Evolutionary conservation across 2,329 filamentous ascomycete species (phyloP), one percentile per base, ranked within the genome.

Genomic region (Hypoxylon sp.): DNA sequence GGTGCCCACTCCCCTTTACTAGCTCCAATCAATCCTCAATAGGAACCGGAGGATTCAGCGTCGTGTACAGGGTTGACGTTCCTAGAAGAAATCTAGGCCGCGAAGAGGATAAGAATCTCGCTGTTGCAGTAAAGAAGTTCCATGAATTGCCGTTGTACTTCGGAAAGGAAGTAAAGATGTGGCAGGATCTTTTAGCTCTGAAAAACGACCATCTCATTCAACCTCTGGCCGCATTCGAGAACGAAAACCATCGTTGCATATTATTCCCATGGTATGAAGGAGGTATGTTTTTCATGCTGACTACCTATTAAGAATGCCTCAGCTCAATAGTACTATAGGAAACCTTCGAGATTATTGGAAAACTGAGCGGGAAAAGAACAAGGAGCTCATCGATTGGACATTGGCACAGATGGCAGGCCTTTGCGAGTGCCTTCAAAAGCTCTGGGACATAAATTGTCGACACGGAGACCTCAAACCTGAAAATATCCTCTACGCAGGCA

Each of bases 381-480:
- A 48, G 2, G 23, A 21, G 7, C 7, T 49, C 2, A 16, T 44
- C 17, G 23, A 19, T 1, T 56, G 52, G 48, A 49, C 43, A 12
- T 31, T 52, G 15, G 7, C 4, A n/a, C 40, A 42, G 19, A 58
- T 41, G 8, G 16, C 19, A 44, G 51, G 52, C 7, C 49, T 40
- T 40, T 60, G 32, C 13, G n/a, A 40, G 4, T 51, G 42, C 11
- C 38, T 60, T 1, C 27, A 37, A 23, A 11, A 30, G 2, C 47
- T 60, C 3, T 48, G 52, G 31, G 7, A 8, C 5, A 8, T 23
- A 16, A 43, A 44, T 26, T 26, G 36, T 7, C 23, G 43, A 5
- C 59, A 61, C n/a, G 56, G 59, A 6, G 59, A 61, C 13, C 31
- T 61, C 11, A 61, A 61, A 16, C 59, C 56, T 3, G 47, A 46